These are phyloP conservation scores for Penicillium herquei DNA, from an alignment of 495 filamentous ascomycete species.

Conservation along the genomic window DNA sequence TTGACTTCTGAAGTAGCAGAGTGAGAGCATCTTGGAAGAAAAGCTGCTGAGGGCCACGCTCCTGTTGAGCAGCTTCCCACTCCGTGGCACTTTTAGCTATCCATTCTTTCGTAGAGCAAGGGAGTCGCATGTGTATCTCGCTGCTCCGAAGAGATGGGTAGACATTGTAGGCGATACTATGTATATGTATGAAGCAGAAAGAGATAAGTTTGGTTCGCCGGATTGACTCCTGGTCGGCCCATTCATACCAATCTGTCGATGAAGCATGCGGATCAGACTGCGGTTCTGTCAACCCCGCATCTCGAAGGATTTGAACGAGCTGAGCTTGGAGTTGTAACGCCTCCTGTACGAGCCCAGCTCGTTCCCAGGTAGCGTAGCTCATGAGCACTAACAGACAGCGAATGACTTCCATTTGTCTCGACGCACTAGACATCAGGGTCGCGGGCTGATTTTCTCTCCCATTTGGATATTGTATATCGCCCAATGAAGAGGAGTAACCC, in stretches of 20 bases:
- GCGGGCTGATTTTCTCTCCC: conserved; percentile 4
- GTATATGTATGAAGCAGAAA: conserved; percentile 41
- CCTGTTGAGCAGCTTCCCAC: conserved; percentile 35
- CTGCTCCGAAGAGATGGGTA: conserved; percentile 40
- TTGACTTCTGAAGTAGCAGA: conserved; percentile 34
- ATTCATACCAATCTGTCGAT: conserved; percentile 35
- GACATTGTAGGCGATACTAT: conserved; percentile 40
- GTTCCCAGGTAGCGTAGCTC: conserved; percentile 42
- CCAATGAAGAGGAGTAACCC: conserved; percentile 12
- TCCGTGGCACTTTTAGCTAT: conserved; percentile 30
- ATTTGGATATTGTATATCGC: conserved; percentile 13
- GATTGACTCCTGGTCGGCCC: conserved; percentile 39
- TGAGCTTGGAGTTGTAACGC: conserved; percentile 33
- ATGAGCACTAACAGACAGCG: conserved; percentile 37
- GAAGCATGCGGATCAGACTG: conserved; percentile 20
- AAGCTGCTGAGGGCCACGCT: conserved; percentile 31
- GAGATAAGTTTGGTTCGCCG: conserved; percentile 39
- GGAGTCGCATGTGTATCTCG: conserved; percentile 38
- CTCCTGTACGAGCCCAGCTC: conserved; percentile 36
- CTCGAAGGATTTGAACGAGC: conserved; percentile 34
- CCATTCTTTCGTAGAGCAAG: conserved; percentile 42
- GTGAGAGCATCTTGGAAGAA: conserved; percentile 42
- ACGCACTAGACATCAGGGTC: conserved; percentile 10
- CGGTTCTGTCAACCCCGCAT: conserved; percentile 30
- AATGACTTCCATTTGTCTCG: conserved; percentile 34